phyloP scores from a whole-genome alignment of 306 rosid genomes.

The barrel medic (Medicago truncatula) region DNA sequence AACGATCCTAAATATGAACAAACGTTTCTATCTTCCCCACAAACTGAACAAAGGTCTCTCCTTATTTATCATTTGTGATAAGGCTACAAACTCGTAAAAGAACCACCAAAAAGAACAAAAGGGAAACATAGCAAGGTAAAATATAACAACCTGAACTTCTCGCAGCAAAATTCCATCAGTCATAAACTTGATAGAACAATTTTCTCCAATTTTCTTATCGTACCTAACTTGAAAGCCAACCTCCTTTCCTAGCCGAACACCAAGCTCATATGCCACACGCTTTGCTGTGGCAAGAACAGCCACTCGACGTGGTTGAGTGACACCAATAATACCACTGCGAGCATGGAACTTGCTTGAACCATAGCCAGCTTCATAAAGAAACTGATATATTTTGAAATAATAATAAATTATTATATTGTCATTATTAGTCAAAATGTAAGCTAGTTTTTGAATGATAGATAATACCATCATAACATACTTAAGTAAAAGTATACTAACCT shows the following conservation, averaged over 20 bases:
- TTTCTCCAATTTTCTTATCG: constrained; percentile 82
- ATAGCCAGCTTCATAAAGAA: constrained; percentile 90
- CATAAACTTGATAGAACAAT: constrained; percentile 91
- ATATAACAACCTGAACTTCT: constrained; percentile 84
- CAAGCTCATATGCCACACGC: constrained; percentile 94
- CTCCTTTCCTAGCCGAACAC: constrained; percentile 73
- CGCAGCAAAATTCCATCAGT: constrained; percentile 95
- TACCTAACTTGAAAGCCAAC: constrained; percentile 96
- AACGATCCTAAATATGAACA: constrained; percentile 19
- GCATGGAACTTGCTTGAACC: constrained; percentile 63
- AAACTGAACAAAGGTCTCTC: constrained; percentile 19
- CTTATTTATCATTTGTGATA: constrained; percentile 24
- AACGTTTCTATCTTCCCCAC: constrained; percentile 13
- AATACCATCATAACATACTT: constrained; percentile 34
- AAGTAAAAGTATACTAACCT: constrained; percentile 56
- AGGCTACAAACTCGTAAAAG: constrained; percentile 13
- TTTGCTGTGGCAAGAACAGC: constrained; percentile 94
- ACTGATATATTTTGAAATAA: constrained; percentile 48
- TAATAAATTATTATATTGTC: background rate
- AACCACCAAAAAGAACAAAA: constrained; percentile 5
- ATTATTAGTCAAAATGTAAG: background rate
- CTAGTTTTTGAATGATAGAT: constrained; percentile 22
- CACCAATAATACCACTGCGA: constrained; percentile 77
- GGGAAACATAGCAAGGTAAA: constrained; percentile 19
- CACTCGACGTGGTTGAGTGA: constrained; percentile 95